Base-by-base conservation (phyloP, 1,284 basidiomycete species). In the Lentinus polychrous region DNA sequence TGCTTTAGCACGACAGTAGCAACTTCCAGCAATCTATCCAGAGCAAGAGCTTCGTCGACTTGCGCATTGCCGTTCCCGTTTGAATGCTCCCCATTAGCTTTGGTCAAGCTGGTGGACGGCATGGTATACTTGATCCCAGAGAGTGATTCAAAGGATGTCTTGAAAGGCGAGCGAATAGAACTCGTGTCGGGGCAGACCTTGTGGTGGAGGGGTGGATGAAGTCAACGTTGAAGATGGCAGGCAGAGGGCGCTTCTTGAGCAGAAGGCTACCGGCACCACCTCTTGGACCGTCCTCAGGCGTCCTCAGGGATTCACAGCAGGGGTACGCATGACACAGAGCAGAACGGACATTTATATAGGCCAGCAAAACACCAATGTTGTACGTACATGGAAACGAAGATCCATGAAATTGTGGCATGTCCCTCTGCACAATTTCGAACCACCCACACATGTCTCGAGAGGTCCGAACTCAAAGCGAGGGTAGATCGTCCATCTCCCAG, bases 401-500 rank as follows among this genome's bases (percentile, higher is more conserved):
- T n/a, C 35, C 33, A 44, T 10, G 38, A 43, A 24, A 27, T 6
- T 52, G 54, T 51, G 23, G 53, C 49, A 68, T 87, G 74, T 88
- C 67, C 74, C 83, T 73, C 77, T 68, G 66, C 83, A 78, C 70
- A 89, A 89, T 89, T 89, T 83, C 83, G 78, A 72, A 73, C 70
- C 69, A 70, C 77, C 76, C 78, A 80, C 70, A 61, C 48, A 57
- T 57, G 52, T 65, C 17, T 12, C 70, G 69, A 73, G 74, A 66
- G 61, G 67, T 62, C 74, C 84, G 81, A 83, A 89, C 86, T 89
- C 86, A 88, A 87, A 77, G 83, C 69, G 75, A 83, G 81, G 66
- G 67, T 66, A 40, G 42, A 35, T 10, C 38, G 36, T 80, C 62
- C 40, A 54, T 88, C 75, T 88, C 53, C 76, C 82, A 84, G 78